Evolutionary conservation across 2,329 filamentous ascomycete genomes (phyloP).

Genomic region (Botryotinia convoluta): DNA sequence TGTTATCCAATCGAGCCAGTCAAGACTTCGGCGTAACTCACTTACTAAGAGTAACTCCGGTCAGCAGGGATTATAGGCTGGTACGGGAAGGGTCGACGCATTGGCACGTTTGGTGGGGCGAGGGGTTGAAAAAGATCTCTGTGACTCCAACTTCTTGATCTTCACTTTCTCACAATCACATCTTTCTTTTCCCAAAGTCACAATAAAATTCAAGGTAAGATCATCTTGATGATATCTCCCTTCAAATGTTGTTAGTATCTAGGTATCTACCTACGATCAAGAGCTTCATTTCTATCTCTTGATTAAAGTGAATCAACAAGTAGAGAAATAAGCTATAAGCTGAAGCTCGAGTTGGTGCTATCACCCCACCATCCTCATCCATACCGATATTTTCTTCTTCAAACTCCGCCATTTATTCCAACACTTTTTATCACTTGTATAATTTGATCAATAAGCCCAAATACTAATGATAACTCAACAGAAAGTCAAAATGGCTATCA

Average conservation of each 20-base stretch:
- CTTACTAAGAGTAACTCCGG: slow-evolving; percentile 14
- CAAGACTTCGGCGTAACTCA: slow-evolving; percentile 6
- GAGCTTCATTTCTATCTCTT: slow-evolving; percentile 9
- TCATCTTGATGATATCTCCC: no score
- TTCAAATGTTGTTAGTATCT: neutral
- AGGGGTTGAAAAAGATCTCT: slow-evolving; percentile 21
- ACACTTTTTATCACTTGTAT: neutral
- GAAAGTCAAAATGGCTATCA: slow-evolving; percentile 73
- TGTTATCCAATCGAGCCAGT: neutral
- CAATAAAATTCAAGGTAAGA: slow-evolving; percentile 14
- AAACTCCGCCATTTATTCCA: neutral
- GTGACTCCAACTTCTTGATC: slow-evolving; percentile 16
- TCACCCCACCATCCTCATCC: slow-evolving; percentile 27
- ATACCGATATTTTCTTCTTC: slow-evolving; percentile 27
- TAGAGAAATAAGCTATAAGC: neutral
- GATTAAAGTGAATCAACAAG: neutral
- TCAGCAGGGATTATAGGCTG: slow-evolving; percentile 14
- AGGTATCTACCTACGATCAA: neutral
- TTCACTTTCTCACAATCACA: slow-evolving; percentile 6
- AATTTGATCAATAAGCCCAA: neutral
- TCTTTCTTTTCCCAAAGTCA: neutral
- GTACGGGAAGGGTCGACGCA: slow-evolving; percentile 11
- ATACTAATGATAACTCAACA: slow-evolving; percentile 26
- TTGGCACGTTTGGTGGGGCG: slow-evolving; percentile 21
- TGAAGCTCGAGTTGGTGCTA: slow-evolving; percentile 26